Base-by-base conservation (phyloP, 2,329 filamentous ascomycete species). In the Cryphonectria radicalis region DNA sequence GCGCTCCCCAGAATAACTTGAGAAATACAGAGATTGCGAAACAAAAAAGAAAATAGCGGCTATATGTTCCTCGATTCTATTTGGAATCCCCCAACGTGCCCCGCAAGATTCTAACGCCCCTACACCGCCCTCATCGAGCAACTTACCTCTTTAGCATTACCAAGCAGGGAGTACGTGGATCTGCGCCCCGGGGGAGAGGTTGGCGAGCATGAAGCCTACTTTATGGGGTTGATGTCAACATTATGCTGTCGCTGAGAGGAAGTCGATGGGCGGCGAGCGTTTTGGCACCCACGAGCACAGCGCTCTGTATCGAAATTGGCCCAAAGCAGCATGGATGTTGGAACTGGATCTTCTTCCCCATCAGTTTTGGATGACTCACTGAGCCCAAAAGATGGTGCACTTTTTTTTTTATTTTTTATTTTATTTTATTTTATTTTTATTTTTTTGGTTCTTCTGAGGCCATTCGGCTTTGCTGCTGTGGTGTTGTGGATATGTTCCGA, bases 71-170 rank as follows among this genome's bases (percentile, higher is more conserved):
- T 13, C 19, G 53, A 5, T 32, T 19, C 60, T 43, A 25, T 13
- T 37, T 8, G 22, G 2, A 22, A 40, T 28, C 19, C 32, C 37
- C 37, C 28, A 8, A 28, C 57, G 5, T 19, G 28, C 28, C 14
- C 32, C 35, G 22, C n/a, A 4, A 17, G 68, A 88, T 82, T 4
- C 83, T 79, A 70, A 84, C 82, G 62, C 84, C 78, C 81, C 7
- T 91, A 87, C 66, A 86, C 78, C 72, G 82, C 77, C 71, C 87
- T 82, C 74, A 87, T 81, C 89, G 81, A 77, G 91, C 89, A 66
- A 90, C 81, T 50, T 22, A 22, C 43, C 4, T 22, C 19, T 43
- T 17, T 19, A 17, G 17, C 19, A 22, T 8, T 5, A 17, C 17
- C 17, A 50, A 4, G 17, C 19, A 22, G 19, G 43, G 14, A 50